Evolutionary conservation across 768 basidiomycete species (phyloP).

Genomic region (Basidioascus undulatus): DNA sequence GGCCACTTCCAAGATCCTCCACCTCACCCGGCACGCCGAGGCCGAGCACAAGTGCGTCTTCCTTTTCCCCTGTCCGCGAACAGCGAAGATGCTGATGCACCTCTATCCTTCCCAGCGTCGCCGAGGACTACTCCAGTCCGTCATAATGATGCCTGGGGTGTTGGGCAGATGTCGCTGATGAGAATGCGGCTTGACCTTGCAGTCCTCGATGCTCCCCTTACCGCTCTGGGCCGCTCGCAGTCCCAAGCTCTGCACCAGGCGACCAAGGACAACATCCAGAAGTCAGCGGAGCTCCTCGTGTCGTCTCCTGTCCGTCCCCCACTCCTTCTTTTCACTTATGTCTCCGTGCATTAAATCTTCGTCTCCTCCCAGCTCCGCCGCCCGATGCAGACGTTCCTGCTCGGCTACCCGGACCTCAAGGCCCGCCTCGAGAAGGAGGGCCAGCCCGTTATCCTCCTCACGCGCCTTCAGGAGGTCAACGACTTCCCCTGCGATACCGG

Average conservation of each 20-base stretch:
- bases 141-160: background rate
- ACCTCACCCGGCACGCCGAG: constrained; percentile 16
- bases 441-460: constrained; percentile 14
- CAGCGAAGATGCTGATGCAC: background rate
- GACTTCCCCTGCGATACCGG: constrained; percentile 10
- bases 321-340: constrained; percentile 1
- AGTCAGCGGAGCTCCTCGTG: constrained; percentile 16
- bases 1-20: constrained; percentile 10
- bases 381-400: constrained; percentile 15
- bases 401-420: constrained; percentile 12
- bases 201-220: constrained; percentile 17
- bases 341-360: background rate
- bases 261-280: constrained; percentile 14
- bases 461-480: constrained; percentile 16
- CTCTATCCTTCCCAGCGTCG: constrained; percentile 11
- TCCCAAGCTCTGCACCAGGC: constrained; percentile 11
- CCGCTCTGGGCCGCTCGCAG: constrained; percentile 15
- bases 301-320: too few species aligned
- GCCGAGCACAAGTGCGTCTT: constrained; percentile 16
- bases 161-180: too few species aligned
- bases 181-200: too few species aligned
- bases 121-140: constrained; percentile 15
- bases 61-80: too few species aligned
- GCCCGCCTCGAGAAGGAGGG: constrained; percentile 10
- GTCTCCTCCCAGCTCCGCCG: constrained; percentile 11